These are phyloP conservation scores for Suillus decipiens DNA, from an alignment of 768 basidiomycete genomes.

Conservation along the genomic window DNA sequence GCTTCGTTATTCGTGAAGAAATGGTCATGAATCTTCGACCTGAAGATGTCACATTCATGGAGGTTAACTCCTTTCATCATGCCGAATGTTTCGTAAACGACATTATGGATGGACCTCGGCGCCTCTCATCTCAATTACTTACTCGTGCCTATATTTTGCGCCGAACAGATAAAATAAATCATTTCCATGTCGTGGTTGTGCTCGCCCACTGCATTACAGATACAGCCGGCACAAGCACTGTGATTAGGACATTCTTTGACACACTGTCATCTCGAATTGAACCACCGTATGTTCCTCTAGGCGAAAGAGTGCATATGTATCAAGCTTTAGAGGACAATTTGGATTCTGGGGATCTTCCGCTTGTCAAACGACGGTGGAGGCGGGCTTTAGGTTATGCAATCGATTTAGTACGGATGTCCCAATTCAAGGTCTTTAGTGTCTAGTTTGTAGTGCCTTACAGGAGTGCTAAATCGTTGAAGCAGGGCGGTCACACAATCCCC, in stretches of 20 bases:
- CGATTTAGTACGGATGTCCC: constrained; percentile 30
- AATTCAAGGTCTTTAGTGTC: constrained; percentile 34
- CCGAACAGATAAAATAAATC: constrained; percentile 38
- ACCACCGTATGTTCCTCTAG: constrained; percentile 24
- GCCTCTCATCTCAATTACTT: constrained; percentile 42
- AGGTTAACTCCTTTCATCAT: constrained; percentile 38
- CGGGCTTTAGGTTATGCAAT: constrained; percentile 45
- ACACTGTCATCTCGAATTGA: constrained; percentile 28
- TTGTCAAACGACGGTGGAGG: constrained; percentile 45
- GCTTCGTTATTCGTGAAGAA: constrained; percentile 45
- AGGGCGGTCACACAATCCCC: constrained; percentile 60
- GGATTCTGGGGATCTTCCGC: constrained; percentile 31
- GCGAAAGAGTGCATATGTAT: constrained; percentile 41
- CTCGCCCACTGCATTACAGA: constrained; percentile 54
- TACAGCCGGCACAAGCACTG: constrained; percentile 44
- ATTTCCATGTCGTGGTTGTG: constrained; percentile 45
- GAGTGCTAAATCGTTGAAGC: constrained; percentile 10
- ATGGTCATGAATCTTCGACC: constrained; percentile 28
- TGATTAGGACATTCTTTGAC: constrained; percentile 47
- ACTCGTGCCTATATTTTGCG: constrained; percentile 44
- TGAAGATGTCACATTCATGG: constrained; percentile 41
- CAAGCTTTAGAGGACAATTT: constrained; percentile 40
- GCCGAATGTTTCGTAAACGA: constrained; percentile 34
- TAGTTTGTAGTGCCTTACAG: not conserved
- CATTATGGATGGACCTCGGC: constrained; percentile 35